These are phyloP conservation scores for Barnettozyma hawaiiensis DNA, from an alignment of 1,139 yeast genomes.

Conservation along the genomic window DNA sequence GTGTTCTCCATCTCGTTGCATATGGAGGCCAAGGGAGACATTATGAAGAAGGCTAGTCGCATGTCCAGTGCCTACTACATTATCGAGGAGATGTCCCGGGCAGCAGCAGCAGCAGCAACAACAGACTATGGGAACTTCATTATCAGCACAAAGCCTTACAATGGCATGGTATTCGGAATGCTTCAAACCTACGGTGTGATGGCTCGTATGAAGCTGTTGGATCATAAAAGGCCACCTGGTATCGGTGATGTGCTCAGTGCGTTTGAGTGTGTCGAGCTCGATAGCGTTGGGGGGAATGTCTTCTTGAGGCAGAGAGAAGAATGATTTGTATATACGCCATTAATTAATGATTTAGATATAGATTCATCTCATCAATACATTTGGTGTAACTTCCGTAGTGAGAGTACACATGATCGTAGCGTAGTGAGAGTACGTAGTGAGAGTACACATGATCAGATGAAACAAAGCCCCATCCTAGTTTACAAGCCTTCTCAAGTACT, in stretches of 20 bases:
- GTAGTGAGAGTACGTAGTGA: no score
- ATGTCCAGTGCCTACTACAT: constrained; percentile 38
- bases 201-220: constrained; percentile 27
- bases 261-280: constrained; percentile 35
- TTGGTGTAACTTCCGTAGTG: background rate
- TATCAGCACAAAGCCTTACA: constrained; percentile 35
- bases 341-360: background rate
- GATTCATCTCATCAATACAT: no score
- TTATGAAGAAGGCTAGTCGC: constrained; percentile 28
- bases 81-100: constrained; percentile 31
- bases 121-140: constrained; percentile 29
- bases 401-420: background rate
- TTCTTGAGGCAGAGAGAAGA: constrained; percentile 9
- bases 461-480: background rate
- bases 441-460: background rate
- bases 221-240: constrained; percentile 26
- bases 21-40: constrained; percentile 32
- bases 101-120: no score
- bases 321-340: background rate
- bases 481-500: background rate
- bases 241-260: constrained; percentile 38
- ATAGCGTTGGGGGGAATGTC: constrained; percentile 34
- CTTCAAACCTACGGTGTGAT: constrained; percentile 35
- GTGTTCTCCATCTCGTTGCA: constrained; percentile 27
- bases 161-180: constrained; percentile 36